Conservation (phyloP, 306 rosid genomes). For the Prunus salicina region DNA sequence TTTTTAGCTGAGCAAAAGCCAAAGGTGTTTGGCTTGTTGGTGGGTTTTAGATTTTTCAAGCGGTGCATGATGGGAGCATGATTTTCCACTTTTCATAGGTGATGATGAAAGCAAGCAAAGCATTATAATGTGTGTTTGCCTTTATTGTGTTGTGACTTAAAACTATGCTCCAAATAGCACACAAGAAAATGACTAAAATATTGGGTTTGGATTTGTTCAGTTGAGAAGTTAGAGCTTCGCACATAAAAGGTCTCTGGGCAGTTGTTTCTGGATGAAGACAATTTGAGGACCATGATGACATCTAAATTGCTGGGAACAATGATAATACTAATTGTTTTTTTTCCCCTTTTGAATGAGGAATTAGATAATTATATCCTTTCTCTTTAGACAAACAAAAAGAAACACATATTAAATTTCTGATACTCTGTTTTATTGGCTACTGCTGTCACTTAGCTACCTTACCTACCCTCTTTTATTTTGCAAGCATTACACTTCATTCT, state of each 20-base stretch:
- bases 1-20: not conserved
- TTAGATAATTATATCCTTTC: not conserved
- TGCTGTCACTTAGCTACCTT: not conserved
- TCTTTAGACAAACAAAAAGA: not conserved
- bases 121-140: not conserved
- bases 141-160: not conserved
- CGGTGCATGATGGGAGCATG: constrained; percentile 1
- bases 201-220: not conserved
- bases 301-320: not conserved
- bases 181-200: not conserved
- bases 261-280: not conserved
- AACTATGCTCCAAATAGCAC: not conserved
- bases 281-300: not conserved
- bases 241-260: not conserved
- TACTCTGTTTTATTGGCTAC: not conserved
- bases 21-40: not conserved
- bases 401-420: not conserved
- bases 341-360: not conserved
- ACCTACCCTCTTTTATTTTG: not conserved
- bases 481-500: not conserved
- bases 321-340: not conserved
- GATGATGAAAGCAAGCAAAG: not conserved
- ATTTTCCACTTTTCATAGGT: not conserved
- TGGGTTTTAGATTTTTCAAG: not conserved
- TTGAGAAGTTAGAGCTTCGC: not conserved